Base-by-base conservation (phyloP, 1,284 basidiomycete genomes). In the Tilletia indica region DNA sequence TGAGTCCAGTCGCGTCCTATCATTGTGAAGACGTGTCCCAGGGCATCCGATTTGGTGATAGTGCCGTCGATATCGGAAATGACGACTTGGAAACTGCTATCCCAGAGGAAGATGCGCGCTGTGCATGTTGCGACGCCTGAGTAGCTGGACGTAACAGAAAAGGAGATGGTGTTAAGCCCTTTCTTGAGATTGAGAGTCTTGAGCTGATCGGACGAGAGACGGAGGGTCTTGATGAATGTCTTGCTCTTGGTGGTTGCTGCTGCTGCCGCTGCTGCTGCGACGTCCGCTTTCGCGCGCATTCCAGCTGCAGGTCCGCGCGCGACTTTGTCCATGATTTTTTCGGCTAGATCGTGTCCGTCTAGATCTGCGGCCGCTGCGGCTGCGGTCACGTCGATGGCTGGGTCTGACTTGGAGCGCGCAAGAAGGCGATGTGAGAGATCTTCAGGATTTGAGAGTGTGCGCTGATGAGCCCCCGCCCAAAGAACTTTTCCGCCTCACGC, bases 1-100 rank as follows among this genome's bases (percentile, higher is more conserved):
- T 99, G 97, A 3, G 97, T 99, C 97, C 97, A 99, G 85, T 99
- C 97, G n/a, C 96, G 90, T 4, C 97, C 97, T 77, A 99, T 97
- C 89, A 98, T 95, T 3, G 95, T 96, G 83, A 97, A 97, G 68
- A 99, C 91, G 83, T 99, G 97, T 0, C 97, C 97, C 2, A 99
- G 87, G 0, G 94, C 97, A 85, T 99, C 97, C 1, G 95, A 98
- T 84, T 77, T 78, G 47, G 97, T 99, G 83, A 99, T 99, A 0
- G 97, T 99, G 1, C 97, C 97, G 83, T 99, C 97, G 75, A 99
- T 99, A 83, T 99, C 97, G 47, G 95, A 98, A 58, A 99, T 91
- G 45, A 99, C 92, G 31, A 99, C 90, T 36, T 89, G 89, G 84
- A 97, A 93, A 9, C 89, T 91, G 38, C 90, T 89, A 74, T 98